Conservation (phyloP, 129 eudicot genomes). For the Calendula officinalis region DNA sequence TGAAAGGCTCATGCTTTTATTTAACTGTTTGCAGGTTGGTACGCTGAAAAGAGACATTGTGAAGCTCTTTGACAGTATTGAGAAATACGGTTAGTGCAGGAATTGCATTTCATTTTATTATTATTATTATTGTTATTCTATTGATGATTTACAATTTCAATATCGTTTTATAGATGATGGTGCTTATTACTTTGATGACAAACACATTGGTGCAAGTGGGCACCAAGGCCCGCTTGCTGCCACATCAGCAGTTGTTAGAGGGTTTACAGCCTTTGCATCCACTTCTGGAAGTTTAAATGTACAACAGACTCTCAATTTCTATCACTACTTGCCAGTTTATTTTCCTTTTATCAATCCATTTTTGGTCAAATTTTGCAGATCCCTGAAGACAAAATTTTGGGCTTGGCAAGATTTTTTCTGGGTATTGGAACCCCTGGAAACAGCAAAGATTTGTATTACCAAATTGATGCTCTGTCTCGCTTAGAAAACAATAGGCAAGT, state of each 20-base stretch:
- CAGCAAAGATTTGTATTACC: conserved; percentile 78
- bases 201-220: conserved; percentile 63
- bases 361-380: conserved; percentile 45
- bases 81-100: conserved; percentile 67
- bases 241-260: conserved; percentile 80
- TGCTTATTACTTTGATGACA: conserved; percentile 87
- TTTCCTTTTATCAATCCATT: conserved; percentile 11
- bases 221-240: conserved; percentile 80
- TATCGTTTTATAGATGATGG: conserved; percentile 68
- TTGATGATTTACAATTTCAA: not conserved
- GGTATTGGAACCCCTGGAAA: conserved; percentile 80
- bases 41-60: conserved; percentile 60
- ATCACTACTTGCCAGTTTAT: conserved; percentile 2
- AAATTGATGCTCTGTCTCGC: conserved; percentile 67
- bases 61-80: conserved; percentile 86
- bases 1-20: conserved; percentile 13
- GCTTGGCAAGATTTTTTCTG: conserved; percentile 92
- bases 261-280: conserved; percentile 63
- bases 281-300: conserved; percentile 68
- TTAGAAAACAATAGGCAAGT: conserved; percentile 81
- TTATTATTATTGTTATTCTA: not conserved
- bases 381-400: conserved; percentile 77
- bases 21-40: conserved; percentile 52
- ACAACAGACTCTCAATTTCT: conserved; percentile 8
- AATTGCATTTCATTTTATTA: not conserved